Conservation (phyloP, 805 yeast species). For the Nakazawaea wickerhamii region DNA sequence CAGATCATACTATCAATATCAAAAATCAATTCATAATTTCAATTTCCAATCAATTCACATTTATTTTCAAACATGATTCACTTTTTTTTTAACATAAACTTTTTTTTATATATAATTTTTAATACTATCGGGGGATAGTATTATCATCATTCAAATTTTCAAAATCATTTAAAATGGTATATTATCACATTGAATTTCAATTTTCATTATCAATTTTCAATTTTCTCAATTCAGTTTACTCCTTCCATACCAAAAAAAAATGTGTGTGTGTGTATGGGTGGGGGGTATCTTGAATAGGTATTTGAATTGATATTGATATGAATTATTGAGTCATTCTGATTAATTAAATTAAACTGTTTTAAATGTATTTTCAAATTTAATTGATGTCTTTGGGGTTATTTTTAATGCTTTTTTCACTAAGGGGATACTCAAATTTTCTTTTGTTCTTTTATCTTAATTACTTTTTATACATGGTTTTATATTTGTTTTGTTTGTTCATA, state of each 20-base stretch:
- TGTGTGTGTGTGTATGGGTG: constrained; percentile 5
- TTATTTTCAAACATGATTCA: too few relatives aligned
- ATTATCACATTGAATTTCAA: background rate
- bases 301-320: background rate
- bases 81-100: background rate
- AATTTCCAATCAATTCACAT: too few relatives aligned
- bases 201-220: background rate
- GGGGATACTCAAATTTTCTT: constrained; percentile 10
- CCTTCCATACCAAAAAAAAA: constrained; percentile 1
- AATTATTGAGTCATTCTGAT: too few relatives aligned
- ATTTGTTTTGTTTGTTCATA: background rate
- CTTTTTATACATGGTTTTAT: background rate
- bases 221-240: background rate
- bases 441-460: background rate
- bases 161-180: background rate
- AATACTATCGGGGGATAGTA: background rate
- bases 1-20: too few relatives aligned
- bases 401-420: background rate
- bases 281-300: constrained; percentile 1
- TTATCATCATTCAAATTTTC: background rate
- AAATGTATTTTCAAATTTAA: too few relatives aligned
- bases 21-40: too few relatives aligned
- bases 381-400: background rate
- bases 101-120: too few relatives aligned
- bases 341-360: too few relatives aligned